A percentile compares a stretch with the other conserved stretches of the same genome.
Conservation (phyloP, 1,139 yeast genomes). For the Pichia inconspicua region DNA sequence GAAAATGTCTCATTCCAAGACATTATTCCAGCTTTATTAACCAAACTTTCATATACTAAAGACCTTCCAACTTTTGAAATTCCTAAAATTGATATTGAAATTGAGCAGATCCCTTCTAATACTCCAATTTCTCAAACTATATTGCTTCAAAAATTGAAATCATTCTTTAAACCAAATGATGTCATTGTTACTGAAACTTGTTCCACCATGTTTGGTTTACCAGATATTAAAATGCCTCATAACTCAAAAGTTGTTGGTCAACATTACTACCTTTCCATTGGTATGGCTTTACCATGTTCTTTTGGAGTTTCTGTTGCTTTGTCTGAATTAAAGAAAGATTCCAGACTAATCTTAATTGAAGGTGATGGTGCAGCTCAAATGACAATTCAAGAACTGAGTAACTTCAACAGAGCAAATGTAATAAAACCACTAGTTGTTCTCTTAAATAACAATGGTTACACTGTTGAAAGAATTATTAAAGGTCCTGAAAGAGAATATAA, state of each 20-base stretch:
- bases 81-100: constrained; percentile 16
- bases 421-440: constrained; percentile 59
- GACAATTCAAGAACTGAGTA: constrained; percentile 77
- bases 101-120: constrained; percentile 19
- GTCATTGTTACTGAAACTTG: constrained; percentile 70
- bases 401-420: constrained; percentile 48
- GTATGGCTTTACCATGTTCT: constrained; percentile 79
- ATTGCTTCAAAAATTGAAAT: constrained; percentile 25
- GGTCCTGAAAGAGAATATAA: constrained; percentile 73
- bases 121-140: constrained; percentile 32
- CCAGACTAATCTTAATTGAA: constrained; percentile 61
- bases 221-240: constrained; percentile 53
- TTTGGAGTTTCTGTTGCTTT: constrained; percentile 70
- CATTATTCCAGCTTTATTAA: constrained; percentile 36
- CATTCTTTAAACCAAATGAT: constrained; percentile 50
- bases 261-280: constrained; percentile 73
- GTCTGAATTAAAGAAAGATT: constrained; percentile 38
- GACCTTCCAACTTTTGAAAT: constrained; percentile 24
- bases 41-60: constrained; percentile 32
- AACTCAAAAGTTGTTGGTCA: constrained; percentile 51
- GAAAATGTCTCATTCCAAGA: constrained; percentile 39
- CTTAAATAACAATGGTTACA: constrained; percentile 78
- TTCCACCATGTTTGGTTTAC: constrained; percentile 63
- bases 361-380: constrained; percentile 93
- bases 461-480: constrained; percentile 75